These are phyloP conservation scores for Xylogone sp. DNA, from an alignment of 2,329 filamentous ascomycete genomes.

Conservation along the genomic window DNA sequence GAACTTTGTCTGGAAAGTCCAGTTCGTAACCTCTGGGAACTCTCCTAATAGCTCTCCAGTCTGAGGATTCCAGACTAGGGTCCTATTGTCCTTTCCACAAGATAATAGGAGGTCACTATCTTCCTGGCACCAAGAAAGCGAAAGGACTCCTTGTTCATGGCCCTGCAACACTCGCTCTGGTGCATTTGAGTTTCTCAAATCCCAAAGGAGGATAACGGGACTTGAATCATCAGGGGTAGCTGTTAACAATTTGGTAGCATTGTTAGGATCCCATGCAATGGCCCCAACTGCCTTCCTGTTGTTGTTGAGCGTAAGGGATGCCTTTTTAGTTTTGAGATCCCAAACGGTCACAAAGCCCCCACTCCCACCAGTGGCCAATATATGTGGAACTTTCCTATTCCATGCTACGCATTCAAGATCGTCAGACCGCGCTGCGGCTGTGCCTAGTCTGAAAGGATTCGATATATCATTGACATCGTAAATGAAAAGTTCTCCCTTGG, in stretches of 20 bases:
- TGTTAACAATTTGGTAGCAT: constrained; percentile 90
- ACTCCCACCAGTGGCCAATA: constrained; percentile 87
- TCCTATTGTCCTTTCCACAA: constrained; percentile 94
- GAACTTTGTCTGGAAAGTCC: constrained; percentile 95
- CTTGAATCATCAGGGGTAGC: constrained; percentile 86
- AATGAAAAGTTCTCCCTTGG: constrained; percentile 94
- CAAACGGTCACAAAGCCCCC: constrained; percentile 97
- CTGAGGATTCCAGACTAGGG: constrained; percentile 93
- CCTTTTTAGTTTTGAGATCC: constrained; percentile 98
- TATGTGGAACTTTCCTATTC: constrained; percentile 98
- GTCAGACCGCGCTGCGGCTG: constrained; percentile 81
- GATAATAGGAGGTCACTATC: constrained; percentile 87
- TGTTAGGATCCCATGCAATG: constrained; percentile 95
- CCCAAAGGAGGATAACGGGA: constrained; percentile 88
- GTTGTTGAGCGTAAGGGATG: constrained; percentile 90
- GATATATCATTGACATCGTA: constrained; percentile 89
- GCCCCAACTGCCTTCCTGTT: constrained; percentile 92
- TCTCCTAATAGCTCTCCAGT: constrained; percentile 85
- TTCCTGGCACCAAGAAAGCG: constrained; percentile 91
- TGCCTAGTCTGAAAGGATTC: constrained; percentile 86
- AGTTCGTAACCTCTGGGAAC: constrained; percentile 97
- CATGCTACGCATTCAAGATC: constrained; percentile 96
- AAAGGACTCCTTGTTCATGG: constrained; percentile 92
- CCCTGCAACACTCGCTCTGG: constrained; percentile 84
- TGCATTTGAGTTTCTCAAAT: constrained; percentile 91